Percentiles rank a stretch among this genome's conserved stretches.
Conservation (phyloP, 495 filamentous ascomycete species). For the Hypoxylon fragiforme region DNA sequence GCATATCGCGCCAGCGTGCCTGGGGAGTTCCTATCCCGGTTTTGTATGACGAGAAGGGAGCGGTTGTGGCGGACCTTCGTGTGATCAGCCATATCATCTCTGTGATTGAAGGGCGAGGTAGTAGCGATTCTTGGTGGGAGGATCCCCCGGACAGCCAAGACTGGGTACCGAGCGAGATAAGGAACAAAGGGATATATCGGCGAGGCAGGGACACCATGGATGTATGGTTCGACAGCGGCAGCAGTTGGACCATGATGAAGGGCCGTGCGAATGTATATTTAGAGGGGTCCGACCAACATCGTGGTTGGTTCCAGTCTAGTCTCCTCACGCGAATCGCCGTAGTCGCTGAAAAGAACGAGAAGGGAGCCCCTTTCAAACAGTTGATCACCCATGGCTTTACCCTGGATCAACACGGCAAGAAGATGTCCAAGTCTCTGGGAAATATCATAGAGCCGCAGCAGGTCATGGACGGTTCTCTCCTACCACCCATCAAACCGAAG, state of each 20-base stretch:
- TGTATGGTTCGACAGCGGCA: conserved; percentile 99
- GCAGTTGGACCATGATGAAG: conserved; percentile 76
- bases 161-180: conserved; percentile 69
- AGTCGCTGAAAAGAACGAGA: conserved; percentile 34
- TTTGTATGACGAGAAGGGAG: conserved; percentile 71
- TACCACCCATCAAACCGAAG: conserved; percentile 50
- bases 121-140: conserved; percentile 94
- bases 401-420: conserved; percentile 82
- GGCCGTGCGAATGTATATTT: conserved; percentile 83
- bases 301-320: conserved; percentile 99
- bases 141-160: conserved; percentile 70
- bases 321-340: conserved; percentile 77
- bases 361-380: conserved; percentile 68
- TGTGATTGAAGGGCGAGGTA: conserved; percentile 73
- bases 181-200: conserved; percentile 52
- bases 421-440: conserved; percentile 99
- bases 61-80: conserved; percentile 74
- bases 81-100: conserved; percentile 84
- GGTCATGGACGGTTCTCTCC: conserved; percentile 77
- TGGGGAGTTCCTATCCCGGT: conserved; percentile 98
- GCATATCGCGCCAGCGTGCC: conserved; percentile 93
- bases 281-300: conserved; percentile 93
- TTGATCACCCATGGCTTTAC: conserved; percentile 96
- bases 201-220: conserved; percentile 98
- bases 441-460: conserved; percentile 80